Base-by-base conservation (phyloP, 805 yeast species). In the Pichia scutulata region DNA sequence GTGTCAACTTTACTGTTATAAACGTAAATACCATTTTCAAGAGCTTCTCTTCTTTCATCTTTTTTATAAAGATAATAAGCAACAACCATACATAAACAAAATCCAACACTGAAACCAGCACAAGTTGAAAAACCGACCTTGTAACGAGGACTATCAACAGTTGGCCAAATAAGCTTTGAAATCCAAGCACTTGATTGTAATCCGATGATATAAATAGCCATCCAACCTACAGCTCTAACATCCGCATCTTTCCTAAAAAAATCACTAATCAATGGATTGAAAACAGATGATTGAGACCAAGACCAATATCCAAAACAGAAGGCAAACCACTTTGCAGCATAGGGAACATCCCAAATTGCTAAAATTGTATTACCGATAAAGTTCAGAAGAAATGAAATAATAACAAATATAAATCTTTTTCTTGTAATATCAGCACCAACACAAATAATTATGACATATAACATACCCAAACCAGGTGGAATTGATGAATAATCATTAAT, bases 241-340 rank as follows among this genome's bases (percentile, higher is more conserved):
- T 79, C 75, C 14, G 78, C 77, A 60, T 80, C 82, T 51, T 75
- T 69, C 53, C 86, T 70, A 52, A 80, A 69, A 48, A 80, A 73
- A 63, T 80, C 86, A 57, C 75, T 75, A 50, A 76, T 76, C 70
- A 77, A 74, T 1, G 82, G 73, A 70, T 80, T 77, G 45, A 80
- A 64, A 44, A 81, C 81, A 0, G 86, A 82, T 2, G 84, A 80
- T 62, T 77, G 77, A 18, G 85, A 77, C 74, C 83, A 81, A 14
- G 81, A 77, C 62, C 78, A 78, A 59, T 80, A 81, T 21, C 77
- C 79, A 45, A 76, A 70, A 58, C 80, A 70, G 61, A 77, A 81
- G 0, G 81, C 86, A 68, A 74, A 79, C 85, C 86, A 80, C 63
- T 81, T 80, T 16, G 85, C 80, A n/a, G 69, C 52, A 41, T 70